These are phyloP conservation scores for Prorocentrum cordatum DNA, from an alignment of 169 alveolate genomes.

Conservation along the genomic window DNA sequence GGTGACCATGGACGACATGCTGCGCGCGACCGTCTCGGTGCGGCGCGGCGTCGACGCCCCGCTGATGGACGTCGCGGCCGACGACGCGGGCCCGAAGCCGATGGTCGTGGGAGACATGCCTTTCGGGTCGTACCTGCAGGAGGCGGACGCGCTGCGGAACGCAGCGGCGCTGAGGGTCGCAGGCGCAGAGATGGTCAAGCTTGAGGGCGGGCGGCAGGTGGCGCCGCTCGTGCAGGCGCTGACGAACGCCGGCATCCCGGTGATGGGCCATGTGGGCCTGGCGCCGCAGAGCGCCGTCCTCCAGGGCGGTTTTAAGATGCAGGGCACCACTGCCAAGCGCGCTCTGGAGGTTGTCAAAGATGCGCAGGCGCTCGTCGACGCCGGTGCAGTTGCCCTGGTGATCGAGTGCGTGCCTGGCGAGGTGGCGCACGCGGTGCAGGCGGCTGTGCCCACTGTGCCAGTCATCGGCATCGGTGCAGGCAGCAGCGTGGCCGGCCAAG, in stretches of 20 bases:
- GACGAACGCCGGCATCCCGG: slow-evolving; percentile 49
- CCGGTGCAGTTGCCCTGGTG: slow-evolving; percentile 19
- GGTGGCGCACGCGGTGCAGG: slow-evolving; percentile 29
- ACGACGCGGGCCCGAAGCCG: slow-evolving; percentile 37
- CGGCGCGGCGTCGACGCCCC: slow-evolving; percentile 60
- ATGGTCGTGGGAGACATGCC: slow-evolving; percentile 6
- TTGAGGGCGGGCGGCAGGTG: slow-evolving; percentile 49
- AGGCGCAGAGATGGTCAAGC: slow-evolving; percentile 52
- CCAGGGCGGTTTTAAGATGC: slow-evolving; percentile 31
- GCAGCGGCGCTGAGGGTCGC: slow-evolving; percentile 55
- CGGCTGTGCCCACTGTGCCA: slow-evolving; percentile 13
- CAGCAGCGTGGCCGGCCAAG: slow-evolving; percentile 62
- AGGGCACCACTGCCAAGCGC: slow-evolving; percentile 41
- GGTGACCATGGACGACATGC: slow-evolving; percentile 59
- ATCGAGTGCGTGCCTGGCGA: slow-evolving; percentile 39
- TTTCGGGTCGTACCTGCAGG: slow-evolving; percentile 13
- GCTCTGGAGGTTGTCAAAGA: slow-evolving; percentile 15
- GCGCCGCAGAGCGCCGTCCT: slow-evolving; percentile 44
- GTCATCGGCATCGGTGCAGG: slow-evolving; percentile 59
- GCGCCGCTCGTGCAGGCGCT: slow-evolving; percentile 25
- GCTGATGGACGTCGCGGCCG: too few relatives aligned
- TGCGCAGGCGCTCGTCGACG: slow-evolving; percentile 22
- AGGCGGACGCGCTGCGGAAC: slow-evolving; percentile 47
- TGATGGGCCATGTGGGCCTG: slow-evolving; percentile 42
- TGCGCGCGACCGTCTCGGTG: slow-evolving; percentile 36